Percentiles rank a stretch among this genome's conserved stretches.
Conservation (phyloP, 352 stramenopile species). For the Peronosclerospora sorghi region DNA sequence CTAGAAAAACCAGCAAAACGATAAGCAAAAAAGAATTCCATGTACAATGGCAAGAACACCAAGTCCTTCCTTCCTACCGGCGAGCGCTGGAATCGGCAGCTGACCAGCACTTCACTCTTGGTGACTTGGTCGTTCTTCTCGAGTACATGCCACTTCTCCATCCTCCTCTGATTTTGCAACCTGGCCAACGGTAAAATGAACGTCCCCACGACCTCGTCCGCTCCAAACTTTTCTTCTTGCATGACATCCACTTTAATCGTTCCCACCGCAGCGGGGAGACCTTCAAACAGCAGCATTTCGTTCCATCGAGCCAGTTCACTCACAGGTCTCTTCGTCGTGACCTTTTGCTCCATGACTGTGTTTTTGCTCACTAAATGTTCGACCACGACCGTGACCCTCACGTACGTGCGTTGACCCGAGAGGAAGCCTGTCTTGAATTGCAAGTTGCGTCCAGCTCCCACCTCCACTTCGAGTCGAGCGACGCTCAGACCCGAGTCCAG, state of each 20-base stretch:
- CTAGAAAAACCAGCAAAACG: conserved; percentile 10
- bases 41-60: not conserved
- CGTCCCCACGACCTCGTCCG: conserved; percentile 28
- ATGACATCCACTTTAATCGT: conserved; percentile 38
- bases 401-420: conserved; percentile 35
- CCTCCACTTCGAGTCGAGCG: conserved; percentile 32
- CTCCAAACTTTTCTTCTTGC: conserved; percentile 48
- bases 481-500: conserved; percentile 28
- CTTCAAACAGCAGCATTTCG: conserved; percentile 34
- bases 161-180: conserved; percentile 38
- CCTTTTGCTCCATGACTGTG: conserved; percentile 23
- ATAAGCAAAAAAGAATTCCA: not conserved
- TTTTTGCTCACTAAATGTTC: conserved; percentile 4
- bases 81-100: conserved; percentile 42
- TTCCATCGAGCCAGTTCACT: conserved; percentile 23
- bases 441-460: conserved; percentile 32
- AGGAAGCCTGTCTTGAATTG: conserved; percentile 39
- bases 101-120: conserved; percentile 28
- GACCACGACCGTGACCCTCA: conserved; percentile 32
- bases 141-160: conserved; percentile 42
- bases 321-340: conserved; percentile 28
- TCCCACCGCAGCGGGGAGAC: conserved; percentile 30
- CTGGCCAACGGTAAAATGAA: conserved; percentile 28
- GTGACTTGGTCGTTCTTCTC: conserved; percentile 18
- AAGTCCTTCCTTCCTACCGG: conserved; percentile 13